Evolutionary conservation across 805 yeast species (phyloP), one percentile per base, ranked within the genome.

Genomic region (Cyberlindnera amylophila): DNA sequence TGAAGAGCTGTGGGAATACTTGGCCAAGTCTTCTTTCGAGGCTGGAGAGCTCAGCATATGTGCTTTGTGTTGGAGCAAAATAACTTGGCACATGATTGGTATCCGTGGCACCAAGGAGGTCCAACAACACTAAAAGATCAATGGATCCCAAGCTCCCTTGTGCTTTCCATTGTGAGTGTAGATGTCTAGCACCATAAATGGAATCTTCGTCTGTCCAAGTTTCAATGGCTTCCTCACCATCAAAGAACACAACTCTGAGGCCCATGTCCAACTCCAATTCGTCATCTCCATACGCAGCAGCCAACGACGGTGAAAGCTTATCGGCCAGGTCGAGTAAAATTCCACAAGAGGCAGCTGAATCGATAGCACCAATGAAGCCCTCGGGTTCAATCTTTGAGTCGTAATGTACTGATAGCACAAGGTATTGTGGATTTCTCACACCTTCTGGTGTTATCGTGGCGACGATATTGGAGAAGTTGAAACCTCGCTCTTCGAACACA

Each of bases 311-410:
- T 14, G 44, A 36, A 6, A 57, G 21, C 1, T 40, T 11, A 35
- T 62, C 55, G 6, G 79, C 72, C 2, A 72, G 50, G 46, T 72
- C 73, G 46, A 78, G 47, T 31, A 78, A 50, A 16, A 79, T 59
- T 0, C 76, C 77, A 54, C 82, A 76, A 1, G 83, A 75, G 1
- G 71, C 77, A 3, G 81, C 81, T 42, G 80, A 72, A 52, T 79
- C 84, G 23, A 67, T 73, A 1, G 81, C 84, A 6, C 84, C 84
- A 26, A 77, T 59, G 43, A 79, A 77, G 6, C 81, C 82, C n/a
- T 59, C 62, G 2, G 81, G 81, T 7, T 55, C 54, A 9, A 61
- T 40, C 32, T 54, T 32, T 1, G 80, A 67, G 52, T 78, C 84
- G 49, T 75, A 78, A 49, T 78, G 84, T 0, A 79, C 83, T 4